phyloP scores from a whole-genome alignment of 306 rosid species.

The Mucuna pruriens region DNA sequence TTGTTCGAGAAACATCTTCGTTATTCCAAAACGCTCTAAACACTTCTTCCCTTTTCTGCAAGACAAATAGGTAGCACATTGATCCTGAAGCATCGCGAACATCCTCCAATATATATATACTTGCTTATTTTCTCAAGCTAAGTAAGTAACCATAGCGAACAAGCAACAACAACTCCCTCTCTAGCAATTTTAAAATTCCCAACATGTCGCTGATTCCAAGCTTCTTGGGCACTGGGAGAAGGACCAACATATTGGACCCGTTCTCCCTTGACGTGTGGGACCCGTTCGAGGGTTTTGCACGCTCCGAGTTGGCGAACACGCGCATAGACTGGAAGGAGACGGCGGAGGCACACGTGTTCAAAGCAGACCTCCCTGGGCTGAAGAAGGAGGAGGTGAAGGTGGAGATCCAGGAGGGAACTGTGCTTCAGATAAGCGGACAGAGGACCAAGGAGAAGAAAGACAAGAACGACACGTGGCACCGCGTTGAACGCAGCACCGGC shows the following conservation, averaged over 20 bases:
- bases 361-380: constrained; percentile 45
- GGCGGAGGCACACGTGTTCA: constrained; percentile 47
- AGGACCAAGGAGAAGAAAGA: constrained; percentile 50
- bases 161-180: no score
- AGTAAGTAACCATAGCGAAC: no score
- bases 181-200: no score
- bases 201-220: constrained; percentile 57
- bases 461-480: constrained; percentile 47
- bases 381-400: constrained; percentile 55
- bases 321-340: no score
- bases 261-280: constrained; percentile 48
- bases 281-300: constrained; percentile 34
- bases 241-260: constrained; percentile 47
- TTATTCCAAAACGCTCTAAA: constrained; percentile 23
- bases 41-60: background rate
- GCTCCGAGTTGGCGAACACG: background rate
- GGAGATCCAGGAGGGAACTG: constrained; percentile 42
- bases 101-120: background rate
- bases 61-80: background rate
- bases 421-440: constrained; percentile 49
- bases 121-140: no score
- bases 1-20: no score
- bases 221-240: constrained; percentile 45
- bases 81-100: constrained; percentile 33
- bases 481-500: constrained; percentile 47